Percentiles rank a stretch among this genome's conserved stretches.
Evolutionary conservation across 73 alveolate genomes (phyloP).

Genomic region (Paramecium bursaria): DNA sequence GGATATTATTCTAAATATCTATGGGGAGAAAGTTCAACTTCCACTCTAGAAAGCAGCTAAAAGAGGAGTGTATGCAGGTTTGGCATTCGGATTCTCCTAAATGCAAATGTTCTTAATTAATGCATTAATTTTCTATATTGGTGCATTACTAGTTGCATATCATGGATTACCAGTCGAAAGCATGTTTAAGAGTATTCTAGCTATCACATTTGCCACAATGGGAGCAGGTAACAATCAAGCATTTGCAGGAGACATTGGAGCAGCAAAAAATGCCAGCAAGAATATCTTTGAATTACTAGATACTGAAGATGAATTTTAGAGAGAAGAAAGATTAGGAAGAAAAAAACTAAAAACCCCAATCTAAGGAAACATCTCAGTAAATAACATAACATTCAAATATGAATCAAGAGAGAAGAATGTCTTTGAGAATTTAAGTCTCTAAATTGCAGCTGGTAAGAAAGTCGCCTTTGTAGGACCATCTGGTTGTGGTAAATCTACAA

Average conservation of each 20-base stretch:
- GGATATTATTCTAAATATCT: slow-evolving; percentile 76
- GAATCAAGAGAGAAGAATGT: slow-evolving; percentile 78
- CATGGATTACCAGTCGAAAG: slow-evolving; percentile 72
- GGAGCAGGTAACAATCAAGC: slow-evolving; percentile 83
- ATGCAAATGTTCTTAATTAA: slow-evolving; percentile 78
- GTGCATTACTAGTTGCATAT: slow-evolving; percentile 77
- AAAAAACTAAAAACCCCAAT: slow-evolving; percentile 59
- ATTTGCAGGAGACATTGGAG: slow-evolving; percentile 81
- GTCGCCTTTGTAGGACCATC: slow-evolving; percentile 91
- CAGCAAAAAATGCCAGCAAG: slow-evolving; percentile 75
- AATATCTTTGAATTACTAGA: slow-evolving; percentile 64
- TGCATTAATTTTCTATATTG: slow-evolving; percentile 80
- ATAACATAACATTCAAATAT: slow-evolving; percentile 89
- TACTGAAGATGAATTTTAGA: slow-evolving; percentile 54
- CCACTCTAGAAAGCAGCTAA: slow-evolving; percentile 64
- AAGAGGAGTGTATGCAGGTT: slow-evolving; percentile 80
- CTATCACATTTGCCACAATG: slow-evolving; percentile 84
- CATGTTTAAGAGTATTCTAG: slow-evolving; percentile 78
- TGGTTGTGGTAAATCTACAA: slow-evolving; percentile 96
- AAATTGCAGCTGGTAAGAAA: slow-evolving; percentile 82
- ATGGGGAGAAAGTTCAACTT: slow-evolving; percentile 64
- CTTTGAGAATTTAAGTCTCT: slow-evolving; percentile 71
- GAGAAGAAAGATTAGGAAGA: slow-evolving; percentile 2
- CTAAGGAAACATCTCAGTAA: slow-evolving; percentile 90
- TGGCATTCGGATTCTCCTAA: slow-evolving; percentile 84